phyloP scores from a whole-genome alignment of 2,329 filamentous ascomycete genomes.

The Paraphaeosphaeria sporulosa region DNA sequence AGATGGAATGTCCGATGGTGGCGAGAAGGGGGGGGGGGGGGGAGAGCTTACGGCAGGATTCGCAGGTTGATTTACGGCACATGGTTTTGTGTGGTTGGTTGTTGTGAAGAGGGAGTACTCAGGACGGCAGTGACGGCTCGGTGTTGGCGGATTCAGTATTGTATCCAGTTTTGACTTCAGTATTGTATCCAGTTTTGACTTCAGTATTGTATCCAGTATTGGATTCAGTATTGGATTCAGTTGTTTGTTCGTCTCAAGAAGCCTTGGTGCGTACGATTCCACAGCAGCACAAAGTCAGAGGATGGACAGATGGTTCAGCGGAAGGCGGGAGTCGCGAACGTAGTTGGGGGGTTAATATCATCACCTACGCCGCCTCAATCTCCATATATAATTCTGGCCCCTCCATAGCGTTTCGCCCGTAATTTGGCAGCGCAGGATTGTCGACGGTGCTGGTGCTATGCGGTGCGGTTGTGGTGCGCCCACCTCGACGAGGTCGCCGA shows the following conservation, averaged over 20 bases:
- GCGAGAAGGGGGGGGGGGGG: not conserved
- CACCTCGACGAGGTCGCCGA: slow-evolving; percentile 16
- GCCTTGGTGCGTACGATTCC: not conserved
- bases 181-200: not conserved
- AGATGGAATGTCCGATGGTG: not conserved
- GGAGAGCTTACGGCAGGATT: slow-evolving; percentile 11
- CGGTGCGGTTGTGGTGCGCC: not conserved
- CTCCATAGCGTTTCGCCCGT: not conserved
- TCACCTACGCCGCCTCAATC: not conserved
- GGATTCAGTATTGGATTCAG: not conserved
- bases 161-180: not conserved
- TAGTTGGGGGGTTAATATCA: not conserved
- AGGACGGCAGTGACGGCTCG: not conserved
- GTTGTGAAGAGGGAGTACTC: too few relatives aligned
- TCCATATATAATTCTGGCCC: not conserved
- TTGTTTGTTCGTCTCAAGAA: not conserved
- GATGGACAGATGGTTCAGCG: not conserved
- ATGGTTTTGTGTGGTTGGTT: not conserved
- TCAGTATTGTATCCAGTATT: not conserved
- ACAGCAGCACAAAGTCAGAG: not conserved
- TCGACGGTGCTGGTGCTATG: not conserved
- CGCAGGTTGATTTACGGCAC: slow-evolving; percentile 13
- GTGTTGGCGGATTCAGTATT: not conserved
- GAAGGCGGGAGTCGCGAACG: not conserved
- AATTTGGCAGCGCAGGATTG: slow-evolving; percentile 4